Evolutionary conservation across 2,329 filamentous ascomycete genomes (phyloP).

Genomic region (Epichloe baconii): DNA sequence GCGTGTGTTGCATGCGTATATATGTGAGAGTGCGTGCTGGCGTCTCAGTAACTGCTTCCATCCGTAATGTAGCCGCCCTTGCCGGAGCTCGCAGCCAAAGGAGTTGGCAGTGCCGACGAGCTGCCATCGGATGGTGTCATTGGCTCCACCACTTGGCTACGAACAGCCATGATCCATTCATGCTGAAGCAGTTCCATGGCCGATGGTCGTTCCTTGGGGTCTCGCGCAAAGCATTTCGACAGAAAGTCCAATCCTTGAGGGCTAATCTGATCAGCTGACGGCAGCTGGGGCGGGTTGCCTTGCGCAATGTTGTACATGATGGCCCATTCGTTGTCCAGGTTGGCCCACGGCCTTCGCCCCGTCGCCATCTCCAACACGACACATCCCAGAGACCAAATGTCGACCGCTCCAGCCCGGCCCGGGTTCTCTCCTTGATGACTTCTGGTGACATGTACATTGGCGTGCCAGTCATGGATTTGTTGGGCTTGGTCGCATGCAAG

Average conservation of each 20-base stretch:
- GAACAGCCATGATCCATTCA: constrained; percentile 68
- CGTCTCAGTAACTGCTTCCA: constrained; percentile 6
- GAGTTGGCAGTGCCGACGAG: constrained; percentile 26
- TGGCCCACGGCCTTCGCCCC: constrained; percentile 84
- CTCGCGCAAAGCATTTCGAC: constrained; percentile 70
- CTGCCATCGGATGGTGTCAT: constrained; percentile 46
- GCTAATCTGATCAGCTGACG: constrained; percentile 70
- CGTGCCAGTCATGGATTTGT: constrained; percentile 92
- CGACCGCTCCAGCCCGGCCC: constrained; percentile 73
- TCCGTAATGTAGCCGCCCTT: constrained; percentile 17
- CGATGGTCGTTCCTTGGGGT: constrained; percentile 65
- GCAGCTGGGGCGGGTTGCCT: constrained; percentile 81
- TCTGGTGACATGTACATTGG: constrained; percentile 99
- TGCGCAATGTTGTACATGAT: constrained; percentile 99
- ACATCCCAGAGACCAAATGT: constrained; percentile 94
- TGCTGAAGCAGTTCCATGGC: constrained; percentile 87
- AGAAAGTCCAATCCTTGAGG: constrained; percentile 79
- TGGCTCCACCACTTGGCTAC: constrained; percentile 51
- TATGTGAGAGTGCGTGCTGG: not conserved
- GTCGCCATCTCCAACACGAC: constrained; percentile 98
- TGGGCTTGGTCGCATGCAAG: constrained; percentile 47
- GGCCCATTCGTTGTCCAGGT: constrained; percentile 96
- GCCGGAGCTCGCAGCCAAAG: constrained; percentile 18
- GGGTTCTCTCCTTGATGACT: constrained; percentile 79
- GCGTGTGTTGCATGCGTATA: not conserved